Percentiles rank a stretch among this genome's conserved stretches.
Evolutionary conservation across 2,329 filamentous ascomycete species (phyloP).

Genomic region (Zymoseptoria crescenta): DNA sequence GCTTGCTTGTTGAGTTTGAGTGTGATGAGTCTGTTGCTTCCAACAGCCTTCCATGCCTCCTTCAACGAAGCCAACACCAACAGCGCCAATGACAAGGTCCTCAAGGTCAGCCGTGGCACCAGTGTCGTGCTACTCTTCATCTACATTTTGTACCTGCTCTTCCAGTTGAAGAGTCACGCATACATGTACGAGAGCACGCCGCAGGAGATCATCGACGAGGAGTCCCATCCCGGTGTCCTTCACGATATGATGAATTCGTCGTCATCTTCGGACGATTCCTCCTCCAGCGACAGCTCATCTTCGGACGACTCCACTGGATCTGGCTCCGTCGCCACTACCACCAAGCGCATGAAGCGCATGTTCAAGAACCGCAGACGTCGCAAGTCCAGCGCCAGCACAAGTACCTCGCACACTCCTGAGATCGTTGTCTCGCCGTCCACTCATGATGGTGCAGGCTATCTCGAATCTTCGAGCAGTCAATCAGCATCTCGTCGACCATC

Average conservation of each 20-base stretch:
- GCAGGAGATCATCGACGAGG: slow-evolving; percentile 86
- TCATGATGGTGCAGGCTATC: slow-evolving; percentile 31
- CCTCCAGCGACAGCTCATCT: slow-evolving; percentile 32
- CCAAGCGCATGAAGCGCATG: slow-evolving; percentile 61
- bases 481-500: slow-evolving; percentile 30
- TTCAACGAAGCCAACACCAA: slow-evolving; percentile 44
- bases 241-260: slow-evolving; percentile 74
- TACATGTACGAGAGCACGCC: slow-evolving; percentile 91
- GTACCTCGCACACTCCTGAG: slow-evolving; percentile 49
- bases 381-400: slow-evolving; percentile 69
- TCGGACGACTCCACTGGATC: slow-evolving; percentile 60
- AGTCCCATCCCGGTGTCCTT: slow-evolving; percentile 76
- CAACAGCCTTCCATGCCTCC: slow-evolving; percentile 88
- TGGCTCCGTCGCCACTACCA: slow-evolving; percentile 52
- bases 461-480: slow-evolving; percentile 26
- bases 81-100: slow-evolving; percentile 60
- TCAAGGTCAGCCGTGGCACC: slow-evolving; percentile 82
- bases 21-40: slow-evolving; percentile 79
- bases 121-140: slow-evolving; percentile 78
- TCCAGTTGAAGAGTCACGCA: slow-evolving; percentile 84
- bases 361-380: slow-evolving; percentile 63
- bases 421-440: slow-evolving; percentile 39
- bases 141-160: slow-evolving; percentile 75
- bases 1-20: slow-evolving; percentile 84
- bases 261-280: slow-evolving; percentile 46